Evolutionary conservation across 371 early-diverging fungal genomes (phyloP).

Genomic region (Mortierella sp.): DNA sequence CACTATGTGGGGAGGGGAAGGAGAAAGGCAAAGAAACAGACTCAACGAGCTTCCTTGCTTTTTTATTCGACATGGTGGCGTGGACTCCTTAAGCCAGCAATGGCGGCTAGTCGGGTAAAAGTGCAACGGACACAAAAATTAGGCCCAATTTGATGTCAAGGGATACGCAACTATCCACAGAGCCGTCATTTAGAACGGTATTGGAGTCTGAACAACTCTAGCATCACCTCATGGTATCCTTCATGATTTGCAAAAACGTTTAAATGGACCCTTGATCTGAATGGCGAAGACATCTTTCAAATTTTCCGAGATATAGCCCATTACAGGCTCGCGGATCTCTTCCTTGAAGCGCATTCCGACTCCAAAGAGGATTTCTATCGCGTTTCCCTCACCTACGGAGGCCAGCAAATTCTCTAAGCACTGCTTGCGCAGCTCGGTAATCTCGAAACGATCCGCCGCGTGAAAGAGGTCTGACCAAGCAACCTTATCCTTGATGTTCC

Average conservation of each 20-base stretch:
- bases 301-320: not conserved
- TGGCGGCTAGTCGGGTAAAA: no score
- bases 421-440: constrained; percentile 1
- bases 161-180: no score
- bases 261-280: constrained; percentile 7
- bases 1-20: no score
- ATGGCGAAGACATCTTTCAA: not conserved
- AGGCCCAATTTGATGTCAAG: no score
- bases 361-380: constrained; percentile 13
- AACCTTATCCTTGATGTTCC: not conserved
- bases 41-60: no score
- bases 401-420: constrained; percentile 6
- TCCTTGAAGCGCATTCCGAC: constrained; percentile 2
- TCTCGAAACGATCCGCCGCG: constrained; percentile 5
- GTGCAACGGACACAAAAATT: no score
- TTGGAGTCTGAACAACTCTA: no score
- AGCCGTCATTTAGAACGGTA: no score
- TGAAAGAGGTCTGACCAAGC: not conserved
- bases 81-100: no score
- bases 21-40: no score
- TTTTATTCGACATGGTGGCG: no score
- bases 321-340: not conserved
- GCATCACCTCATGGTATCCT: constrained; percentile 5
- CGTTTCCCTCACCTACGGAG: not conserved
- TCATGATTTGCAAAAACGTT: not conserved